phyloP scores from a whole-genome alignment of 805 yeast genomes.

The Candida saitoana region DNA sequence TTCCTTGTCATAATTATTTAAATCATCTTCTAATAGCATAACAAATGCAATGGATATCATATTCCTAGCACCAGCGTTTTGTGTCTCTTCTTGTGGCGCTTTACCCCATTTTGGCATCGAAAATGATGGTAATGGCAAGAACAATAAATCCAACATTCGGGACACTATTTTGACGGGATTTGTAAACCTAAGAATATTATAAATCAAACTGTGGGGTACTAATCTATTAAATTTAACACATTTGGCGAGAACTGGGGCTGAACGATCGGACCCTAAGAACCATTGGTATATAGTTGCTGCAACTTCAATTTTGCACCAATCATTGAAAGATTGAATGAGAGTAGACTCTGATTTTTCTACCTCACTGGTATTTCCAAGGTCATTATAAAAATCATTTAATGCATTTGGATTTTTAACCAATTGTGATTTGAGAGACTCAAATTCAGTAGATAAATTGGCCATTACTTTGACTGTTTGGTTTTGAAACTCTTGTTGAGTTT shows the following conservation, averaged over 20 bases:
- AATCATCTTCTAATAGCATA: constrained; percentile 69
- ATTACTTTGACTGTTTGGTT: constrained; percentile 60
- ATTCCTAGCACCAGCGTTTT: constrained; percentile 20
- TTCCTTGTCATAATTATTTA: constrained; percentile 56
- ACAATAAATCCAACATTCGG: constrained; percentile 71
- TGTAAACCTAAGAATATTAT: constrained; percentile 73
- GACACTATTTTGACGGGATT: constrained; percentile 85
- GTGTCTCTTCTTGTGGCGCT: constrained; percentile 6
- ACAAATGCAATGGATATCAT: constrained; percentile 72
- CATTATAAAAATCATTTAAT: constrained; percentile 57
- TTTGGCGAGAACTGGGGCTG: constrained; percentile 71
- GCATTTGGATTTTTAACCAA: constrained; percentile 51
- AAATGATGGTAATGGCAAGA: constrained; percentile 44
- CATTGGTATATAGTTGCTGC: constrained; percentile 81
- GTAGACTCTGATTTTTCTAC: constrained; percentile 57
- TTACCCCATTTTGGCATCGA: constrained; percentile 19
- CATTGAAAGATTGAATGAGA: constrained; percentile 63
- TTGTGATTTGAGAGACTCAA: constrained; percentile 56
- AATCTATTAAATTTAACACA: constrained; percentile 66
- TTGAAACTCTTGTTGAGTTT: constrained; percentile 70
- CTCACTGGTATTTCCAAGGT: constrained; percentile 52
- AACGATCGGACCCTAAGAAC: constrained; percentile 75
- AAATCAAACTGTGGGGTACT: constrained; percentile 77
- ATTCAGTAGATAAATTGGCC: constrained; percentile 47
- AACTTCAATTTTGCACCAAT: constrained; percentile 77